Conservation (phyloP, 192 early-diverging fungal species). For the Fimicolochytrium jonesii region DNA sequence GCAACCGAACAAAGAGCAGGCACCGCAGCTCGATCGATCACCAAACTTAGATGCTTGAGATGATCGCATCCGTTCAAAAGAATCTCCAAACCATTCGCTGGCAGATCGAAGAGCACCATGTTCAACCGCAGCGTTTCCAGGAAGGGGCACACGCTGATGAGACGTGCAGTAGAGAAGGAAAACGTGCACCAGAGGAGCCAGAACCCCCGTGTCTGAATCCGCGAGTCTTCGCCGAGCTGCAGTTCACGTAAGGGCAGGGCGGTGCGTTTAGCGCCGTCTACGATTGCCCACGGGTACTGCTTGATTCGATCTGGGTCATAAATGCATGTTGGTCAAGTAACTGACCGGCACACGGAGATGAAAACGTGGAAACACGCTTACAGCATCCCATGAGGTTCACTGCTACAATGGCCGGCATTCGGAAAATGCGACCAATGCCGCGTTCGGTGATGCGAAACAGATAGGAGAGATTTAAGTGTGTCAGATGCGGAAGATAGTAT, state of each 20-base stretch:
- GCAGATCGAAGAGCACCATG: slow-evolving; percentile 47
- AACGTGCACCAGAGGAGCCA: slow-evolving; percentile 51
- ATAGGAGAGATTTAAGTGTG: slow-evolving; percentile 42
- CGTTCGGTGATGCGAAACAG: slow-evolving; percentile 42
- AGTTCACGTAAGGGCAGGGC: slow-evolving; percentile 33
- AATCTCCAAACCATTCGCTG: slow-evolving; percentile 27
- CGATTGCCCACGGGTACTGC: slow-evolving; percentile 43
- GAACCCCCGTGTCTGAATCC: slow-evolving; percentile 46
- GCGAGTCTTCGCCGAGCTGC: slow-evolving; percentile 43
- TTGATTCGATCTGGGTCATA: slow-evolving; percentile 36
- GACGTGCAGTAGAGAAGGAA: slow-evolving; percentile 33
- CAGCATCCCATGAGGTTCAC: slow-evolving; percentile 48
- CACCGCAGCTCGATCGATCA: slow-evolving; percentile 35
- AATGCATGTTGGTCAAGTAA: not conserved
- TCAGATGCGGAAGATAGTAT: slow-evolving; percentile 29
- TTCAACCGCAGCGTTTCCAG: slow-evolving; percentile 44
- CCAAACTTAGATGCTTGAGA: slow-evolving; percentile 34
- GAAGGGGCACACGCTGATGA: slow-evolving; percentile 36
- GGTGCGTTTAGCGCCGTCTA: slow-evolving; percentile 10
- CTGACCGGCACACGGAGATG: not conserved
- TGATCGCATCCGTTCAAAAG: slow-evolving; percentile 18
- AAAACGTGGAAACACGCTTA: slow-evolving; percentile 12
- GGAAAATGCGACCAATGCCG: slow-evolving; percentile 35
- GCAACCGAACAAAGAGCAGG: slow-evolving; percentile 26
- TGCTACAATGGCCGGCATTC: slow-evolving; percentile 25